Evolutionary conservation across 108 stramenopile genomes (phyloP).

Genomic region (Stephanodiscus triporus): DNA sequence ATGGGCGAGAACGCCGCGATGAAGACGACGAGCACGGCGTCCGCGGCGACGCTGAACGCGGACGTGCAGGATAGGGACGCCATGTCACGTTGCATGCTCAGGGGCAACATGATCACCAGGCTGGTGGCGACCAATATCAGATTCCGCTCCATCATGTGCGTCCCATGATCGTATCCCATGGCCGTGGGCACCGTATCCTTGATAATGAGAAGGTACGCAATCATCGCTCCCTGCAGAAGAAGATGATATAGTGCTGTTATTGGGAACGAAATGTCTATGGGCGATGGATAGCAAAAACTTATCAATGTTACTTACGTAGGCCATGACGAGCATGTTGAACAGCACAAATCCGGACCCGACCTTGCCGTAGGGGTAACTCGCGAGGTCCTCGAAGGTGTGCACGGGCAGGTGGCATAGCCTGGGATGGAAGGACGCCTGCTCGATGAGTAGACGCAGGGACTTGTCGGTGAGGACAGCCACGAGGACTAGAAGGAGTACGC

Average conservation of each 20-base stretch:
- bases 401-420: conserved; percentile 53
- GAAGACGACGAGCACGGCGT: conserved; percentile 70
- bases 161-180: conserved; percentile 58
- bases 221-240: no score
- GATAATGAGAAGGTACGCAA: conserved; percentile 83
- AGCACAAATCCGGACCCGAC: conserved; percentile 60
- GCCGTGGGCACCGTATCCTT: conserved; percentile 82
- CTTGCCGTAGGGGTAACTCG: conserved; percentile 62
- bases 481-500: conserved; percentile 59
- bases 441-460: conserved; percentile 70
- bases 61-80: conserved; percentile 66
- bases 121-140: conserved; percentile 57
- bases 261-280: no score
- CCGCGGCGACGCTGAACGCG: conserved; percentile 64
- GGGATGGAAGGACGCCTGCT: conserved; percentile 73
- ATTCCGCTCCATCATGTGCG: conserved; percentile 57
- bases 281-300: no score
- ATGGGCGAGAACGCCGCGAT: conserved; percentile 68
- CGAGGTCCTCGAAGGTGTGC: conserved; percentile 74
- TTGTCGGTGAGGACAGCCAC: conserved; percentile 78
- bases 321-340: conserved; percentile 73
- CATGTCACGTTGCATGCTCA: conserved; percentile 82
- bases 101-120: conserved; percentile 64
- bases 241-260: no score
- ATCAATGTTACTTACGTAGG: no score